Evolutionary conservation across 1,284 basidiomycete genomes (phyloP), one percentile per base, ranked within the genome.

Genomic region (Ceratobasidium sp.): DNA sequence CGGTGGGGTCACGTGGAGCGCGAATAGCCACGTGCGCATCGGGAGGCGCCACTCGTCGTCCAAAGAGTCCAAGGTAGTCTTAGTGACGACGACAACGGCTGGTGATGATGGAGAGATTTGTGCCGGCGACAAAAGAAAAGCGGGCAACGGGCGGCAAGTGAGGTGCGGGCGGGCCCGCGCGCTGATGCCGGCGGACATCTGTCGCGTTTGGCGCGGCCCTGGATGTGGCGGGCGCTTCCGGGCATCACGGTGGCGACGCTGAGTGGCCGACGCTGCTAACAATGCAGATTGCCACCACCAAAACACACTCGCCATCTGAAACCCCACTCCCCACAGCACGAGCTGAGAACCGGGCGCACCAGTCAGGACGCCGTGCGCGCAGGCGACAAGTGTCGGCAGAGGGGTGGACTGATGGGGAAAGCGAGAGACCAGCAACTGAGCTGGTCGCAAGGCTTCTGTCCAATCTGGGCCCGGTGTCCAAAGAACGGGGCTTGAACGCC

Each of bases 141-240:
- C 43, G 40, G 37, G 62, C 62, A 32, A 29, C 62, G 62, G 62
- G 62, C 62, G 62, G 62, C 40, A 64, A 64, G 62, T 64, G 62
- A 64, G 62, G 62, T 64, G 62, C 40, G 43, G 40, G 62, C 62
- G 62, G 62, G n/a, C 40, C 62, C 40, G 40, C 61, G 4, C 37
- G n/a, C 11, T n/a, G 57, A 59, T 59, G 62, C 62, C 62, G 62
- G 62, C 5, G 17, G 17, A 32, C 6, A 64, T 46, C 40, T 37
- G 40, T 43, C 40, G 40, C 40, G 11, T 43, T 43, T 1, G 40
- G 40, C 40, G 40, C 40, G 40, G 40, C 40, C 40, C 40, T 43
- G 40, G 40, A 5, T 37, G 40, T 43, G 40, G 40, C 40, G 40
- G 40, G 5, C 40, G 62, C 44, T 40, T 43, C 2, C n/a, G 61